phyloP scores from a whole-genome alignment of 495 filamentous ascomycete genomes.

The Chaetomium cochliodes region DNA sequence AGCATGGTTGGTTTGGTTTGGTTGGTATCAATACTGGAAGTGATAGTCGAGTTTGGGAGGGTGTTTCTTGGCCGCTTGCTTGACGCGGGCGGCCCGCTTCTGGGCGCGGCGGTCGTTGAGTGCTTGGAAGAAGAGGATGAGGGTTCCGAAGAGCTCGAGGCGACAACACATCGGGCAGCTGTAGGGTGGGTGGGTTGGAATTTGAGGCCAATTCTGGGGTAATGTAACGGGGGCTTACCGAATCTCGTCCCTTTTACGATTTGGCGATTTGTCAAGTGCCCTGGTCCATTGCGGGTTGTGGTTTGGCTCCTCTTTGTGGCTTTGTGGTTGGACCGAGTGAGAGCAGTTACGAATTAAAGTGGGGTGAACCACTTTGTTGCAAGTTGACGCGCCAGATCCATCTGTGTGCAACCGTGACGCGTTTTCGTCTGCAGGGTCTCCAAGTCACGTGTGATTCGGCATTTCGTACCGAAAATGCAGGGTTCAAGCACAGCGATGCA shows the following conservation, averaged over 20 bases:
- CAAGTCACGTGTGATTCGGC: not conserved
- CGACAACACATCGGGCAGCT: conserved; percentile 43
- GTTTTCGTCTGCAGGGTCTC: not conserved
- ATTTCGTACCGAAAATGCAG: not conserved
- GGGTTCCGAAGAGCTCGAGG: conserved; percentile 50
- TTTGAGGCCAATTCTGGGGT: not conserved
- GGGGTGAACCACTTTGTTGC: not conserved
- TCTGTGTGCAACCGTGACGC: not conserved
- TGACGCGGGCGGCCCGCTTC: not conserved
- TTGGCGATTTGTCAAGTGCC: not conserved
- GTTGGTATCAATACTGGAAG: not conserved
- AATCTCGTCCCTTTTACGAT: not conserved
- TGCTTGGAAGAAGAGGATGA: conserved; percentile 47
- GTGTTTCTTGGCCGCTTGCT: not conserved
- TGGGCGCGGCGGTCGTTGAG: conserved; percentile 34
- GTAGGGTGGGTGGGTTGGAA: not conserved
- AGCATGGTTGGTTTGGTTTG: conserved; percentile 62
- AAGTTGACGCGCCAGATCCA: not conserved
- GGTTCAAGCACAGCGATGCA: not conserved
- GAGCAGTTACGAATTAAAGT: not conserved
- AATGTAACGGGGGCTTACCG: not conserved
- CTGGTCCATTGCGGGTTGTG: not conserved
- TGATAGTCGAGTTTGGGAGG: not conserved
- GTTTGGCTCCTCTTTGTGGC: too few species aligned
- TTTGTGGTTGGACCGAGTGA: too few species aligned